Conservation (phyloP, 352 stramenopile genomes). For the Globisporangium viniferum region DNA sequence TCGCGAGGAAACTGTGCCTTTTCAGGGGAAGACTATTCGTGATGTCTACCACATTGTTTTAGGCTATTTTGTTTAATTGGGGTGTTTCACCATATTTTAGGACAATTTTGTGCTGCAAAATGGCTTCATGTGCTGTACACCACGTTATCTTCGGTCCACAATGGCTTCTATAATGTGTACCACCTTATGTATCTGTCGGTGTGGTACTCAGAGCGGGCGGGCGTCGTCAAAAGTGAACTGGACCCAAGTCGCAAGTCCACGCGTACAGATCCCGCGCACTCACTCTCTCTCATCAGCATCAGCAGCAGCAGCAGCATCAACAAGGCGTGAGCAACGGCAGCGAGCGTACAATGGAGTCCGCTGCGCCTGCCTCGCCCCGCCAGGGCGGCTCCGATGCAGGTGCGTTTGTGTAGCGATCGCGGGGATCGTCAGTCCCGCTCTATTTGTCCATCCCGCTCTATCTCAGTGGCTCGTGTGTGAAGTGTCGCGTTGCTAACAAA, state of each 20-base stretch:
- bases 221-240: constrained; percentile 5
- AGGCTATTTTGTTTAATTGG: not conserved
- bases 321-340: not conserved
- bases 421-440: not conserved
- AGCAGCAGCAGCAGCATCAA: not conserved
- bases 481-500: not conserved
- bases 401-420: not conserved
- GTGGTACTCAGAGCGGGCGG: not conserved
- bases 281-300: constrained; percentile 6
- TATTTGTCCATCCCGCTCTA: not conserved
- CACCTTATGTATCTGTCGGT: not conserved
- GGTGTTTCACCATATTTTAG: not conserved
- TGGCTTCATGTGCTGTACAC: not conserved
- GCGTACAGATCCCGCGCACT: constrained; percentile 9
- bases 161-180: not conserved
- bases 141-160: not conserved
- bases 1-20: constrained; percentile 1
- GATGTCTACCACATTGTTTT: not conserved
- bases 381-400: not conserved
- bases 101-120: not conserved
- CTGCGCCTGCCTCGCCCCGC: not conserved
- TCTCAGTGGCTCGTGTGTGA: constrained; percentile 1
- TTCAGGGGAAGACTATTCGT: not conserved
- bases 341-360: constrained; percentile 6
- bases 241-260: constrained; percentile 8